Evolutionary conservation across 106 monocot genomes (phyloP), one percentile per base, ranked within the genome.

Genomic region (Hemerocallis citrina): DNA sequence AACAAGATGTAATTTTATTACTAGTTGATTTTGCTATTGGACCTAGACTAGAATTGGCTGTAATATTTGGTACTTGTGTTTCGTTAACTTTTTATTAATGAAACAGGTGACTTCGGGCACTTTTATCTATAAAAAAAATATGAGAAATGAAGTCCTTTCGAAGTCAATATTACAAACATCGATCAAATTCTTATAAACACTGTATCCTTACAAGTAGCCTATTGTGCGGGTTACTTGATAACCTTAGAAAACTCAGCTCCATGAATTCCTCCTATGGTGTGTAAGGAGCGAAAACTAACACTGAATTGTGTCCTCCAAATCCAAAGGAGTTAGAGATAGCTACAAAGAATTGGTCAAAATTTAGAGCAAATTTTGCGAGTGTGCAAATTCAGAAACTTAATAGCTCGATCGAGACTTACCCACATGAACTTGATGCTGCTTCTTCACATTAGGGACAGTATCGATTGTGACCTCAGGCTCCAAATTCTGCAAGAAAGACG

Each of bases 381-480:
- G 52, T 8, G 11, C 9, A 21, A 15, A 1, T 34, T 35, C 1
- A 16, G 58, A 21, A 6, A 59, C 17, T n/a, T 34, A 59, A 21
- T 12, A 62, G 24, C 24, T 62, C 13, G 14, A 1, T 37, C 35
- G 29, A 1, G 12, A 56, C 71, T 17, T 55, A 72, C 72, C 78
- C 6, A 78, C 72, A 56, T 78, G 46, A 23, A 78, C 72, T 30
- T 78, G 72, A 62, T 78, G 78, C 23, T 24, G 36, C 67, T 67
- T 45, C 67, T 78, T 78, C 8, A 39, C 15, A 15, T 67, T 57
- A 7, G 78, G 67, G 23, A 78, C 68, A 1, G 77, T 77, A 43
- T 72, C 61, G 48, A 77, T 67, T 1, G 55, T 68, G 15, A 78
- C 77, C 5, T 57, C 78, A 16, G 78, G 68, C 63, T 78, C 78